Percentiles rank a stretch among this genome's conserved stretches.
These are phyloP conservation scores for Apiotrichum sp. DNA, from an alignment of 1,284 basidiomycete genomes.

Conservation along the genomic window DNA sequence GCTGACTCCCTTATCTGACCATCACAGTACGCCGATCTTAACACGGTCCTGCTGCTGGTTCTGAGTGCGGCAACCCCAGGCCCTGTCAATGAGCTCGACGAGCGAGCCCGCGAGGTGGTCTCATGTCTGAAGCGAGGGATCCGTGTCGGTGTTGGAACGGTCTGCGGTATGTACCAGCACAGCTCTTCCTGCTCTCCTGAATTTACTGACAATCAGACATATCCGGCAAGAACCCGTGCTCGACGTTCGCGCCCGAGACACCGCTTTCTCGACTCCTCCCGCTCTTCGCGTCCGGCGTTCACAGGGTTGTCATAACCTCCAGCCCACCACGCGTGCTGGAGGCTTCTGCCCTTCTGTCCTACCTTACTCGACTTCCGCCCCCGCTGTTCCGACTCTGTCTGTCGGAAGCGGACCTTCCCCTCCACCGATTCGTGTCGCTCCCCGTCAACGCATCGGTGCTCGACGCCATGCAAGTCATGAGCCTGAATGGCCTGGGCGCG, in stretches of 20 bases:
- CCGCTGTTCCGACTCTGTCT: slow-evolving; percentile 19
- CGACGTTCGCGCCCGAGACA: slow-evolving; percentile 17
- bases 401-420: slow-evolving; percentile 19
- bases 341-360: slow-evolving; percentile 23
- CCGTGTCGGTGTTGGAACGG: slow-evolving; percentile 21
- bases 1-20: too few species aligned
- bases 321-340: slow-evolving; percentile 21
- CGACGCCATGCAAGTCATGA: slow-evolving; percentile 41
- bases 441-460: slow-evolving; percentile 26
- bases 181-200: too few species aligned
- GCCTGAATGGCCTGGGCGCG: slow-evolving; percentile 27
- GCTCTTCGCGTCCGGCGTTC: slow-evolving; percentile 33
- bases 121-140: slow-evolving; percentile 15
- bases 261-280: slow-evolving; percentile 25
- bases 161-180: slow-evolving; percentile 24
- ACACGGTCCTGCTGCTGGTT: slow-evolving; percentile 34
- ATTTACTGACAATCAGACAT: slow-evolving; percentile 20
- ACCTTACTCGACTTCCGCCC: slow-evolving; percentile 24
- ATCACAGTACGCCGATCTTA: slow-evolving; percentile 33
- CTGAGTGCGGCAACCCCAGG: slow-evolving; percentile 22
- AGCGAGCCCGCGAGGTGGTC: slow-evolving; percentile 19
- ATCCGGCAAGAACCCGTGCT: slow-evolving; percentile 35
- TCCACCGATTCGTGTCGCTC: slow-evolving; percentile 32
- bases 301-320: slow-evolving; percentile 26
- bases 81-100: slow-evolving; percentile 11